phyloP scores from a whole-genome alignment of 192 early-diverging fungal genomes.

The Chytriomyces confervae region DNA sequence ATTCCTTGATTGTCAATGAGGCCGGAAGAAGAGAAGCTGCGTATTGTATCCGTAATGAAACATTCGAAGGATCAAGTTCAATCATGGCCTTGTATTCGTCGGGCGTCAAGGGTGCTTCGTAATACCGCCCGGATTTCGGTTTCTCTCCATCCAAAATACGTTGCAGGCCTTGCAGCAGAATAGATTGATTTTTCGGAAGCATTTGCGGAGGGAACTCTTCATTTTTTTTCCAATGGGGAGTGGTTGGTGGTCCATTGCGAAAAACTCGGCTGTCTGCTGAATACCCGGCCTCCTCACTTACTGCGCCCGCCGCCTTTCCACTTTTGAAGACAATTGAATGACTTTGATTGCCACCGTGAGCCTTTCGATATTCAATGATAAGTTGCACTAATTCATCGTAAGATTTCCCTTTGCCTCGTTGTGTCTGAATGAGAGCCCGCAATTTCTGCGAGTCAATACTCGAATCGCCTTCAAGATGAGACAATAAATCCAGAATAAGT shows the following conservation, averaged over 20 bases:
- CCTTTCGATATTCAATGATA: neutral
- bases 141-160: neutral
- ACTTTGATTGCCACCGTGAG: neutral
- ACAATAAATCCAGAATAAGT: slow-evolving; percentile 23
- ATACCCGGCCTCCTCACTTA: neutral
- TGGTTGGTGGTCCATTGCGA: neutral
- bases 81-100: slow-evolving; percentile 12
- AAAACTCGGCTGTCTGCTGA: neutral
- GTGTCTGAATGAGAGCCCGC: slow-evolving; percentile 9
- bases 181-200: slow-evolving; percentile 7
- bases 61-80: slow-evolving; percentile 13
- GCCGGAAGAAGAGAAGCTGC: slow-evolving; percentile 8
- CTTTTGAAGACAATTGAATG: slow-evolving; percentile 12
- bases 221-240: neutral
- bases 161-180: neutral
- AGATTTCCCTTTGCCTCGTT: slow-evolving; percentile 8
- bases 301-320: neutral
- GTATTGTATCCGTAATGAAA: slow-evolving; percentile 6
- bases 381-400: slow-evolving; percentile 12
- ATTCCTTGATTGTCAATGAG: slow-evolving; percentile 16
- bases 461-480: neutral
- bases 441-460: neutral
- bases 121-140: slow-evolving; percentile 8
- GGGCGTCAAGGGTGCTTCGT: neutral
- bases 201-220: slow-evolving; percentile 9